phyloP scores from a whole-genome alignment of 1,284 basidiomycete species.

The Xerocomus cyaneibrunnescens region DNA sequence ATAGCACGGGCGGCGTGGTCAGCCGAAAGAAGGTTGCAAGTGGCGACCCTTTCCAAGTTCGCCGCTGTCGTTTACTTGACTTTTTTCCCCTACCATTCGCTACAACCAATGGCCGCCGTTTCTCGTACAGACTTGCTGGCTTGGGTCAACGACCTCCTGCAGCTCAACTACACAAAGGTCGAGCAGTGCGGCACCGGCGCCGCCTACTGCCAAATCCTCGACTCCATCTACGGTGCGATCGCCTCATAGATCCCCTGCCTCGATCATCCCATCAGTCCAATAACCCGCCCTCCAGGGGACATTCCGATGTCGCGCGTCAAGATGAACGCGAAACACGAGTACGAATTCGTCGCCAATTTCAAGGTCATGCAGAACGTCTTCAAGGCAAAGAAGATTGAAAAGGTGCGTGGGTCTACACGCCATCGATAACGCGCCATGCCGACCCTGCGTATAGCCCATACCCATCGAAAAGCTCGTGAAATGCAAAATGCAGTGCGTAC shows the following conservation, averaged over 20 bases:
- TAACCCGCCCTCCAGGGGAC: constrained; percentile 52
- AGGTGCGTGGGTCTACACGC: constrained; percentile 52
- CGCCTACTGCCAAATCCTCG: constrained; percentile 90
- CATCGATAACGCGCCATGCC: not conserved
- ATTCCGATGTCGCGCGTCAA: constrained; percentile 87
- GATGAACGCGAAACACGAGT: constrained; percentile 93
- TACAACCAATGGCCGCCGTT: constrained; percentile 26
- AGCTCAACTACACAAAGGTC: constrained; percentile 89
- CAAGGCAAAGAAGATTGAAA: constrained; percentile 89
- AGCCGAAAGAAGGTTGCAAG: constrained; percentile 9
- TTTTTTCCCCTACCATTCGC: not conserved
- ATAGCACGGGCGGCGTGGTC: not conserved
- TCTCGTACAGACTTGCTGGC: constrained; percentile 86
- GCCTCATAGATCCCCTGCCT: constrained; percentile 17
- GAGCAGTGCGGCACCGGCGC: constrained; percentile 93
- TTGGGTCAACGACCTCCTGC: constrained; percentile 95
- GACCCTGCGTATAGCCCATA: constrained; percentile 72
- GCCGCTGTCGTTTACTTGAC: not conserved
- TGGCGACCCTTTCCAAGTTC: constrained; percentile 6
- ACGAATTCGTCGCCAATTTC: constrained; percentile 94
- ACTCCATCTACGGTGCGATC: constrained; percentile 83
- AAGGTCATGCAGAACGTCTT: constrained; percentile 92
- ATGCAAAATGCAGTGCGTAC: constrained; percentile 97
- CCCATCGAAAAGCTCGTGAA: constrained; percentile 91
- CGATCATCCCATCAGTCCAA: constrained; percentile 11